Evolutionary conservation across 2,329 filamentous ascomycete genomes (phyloP).

Genomic region (Aspergillus brasiliensis): DNA sequence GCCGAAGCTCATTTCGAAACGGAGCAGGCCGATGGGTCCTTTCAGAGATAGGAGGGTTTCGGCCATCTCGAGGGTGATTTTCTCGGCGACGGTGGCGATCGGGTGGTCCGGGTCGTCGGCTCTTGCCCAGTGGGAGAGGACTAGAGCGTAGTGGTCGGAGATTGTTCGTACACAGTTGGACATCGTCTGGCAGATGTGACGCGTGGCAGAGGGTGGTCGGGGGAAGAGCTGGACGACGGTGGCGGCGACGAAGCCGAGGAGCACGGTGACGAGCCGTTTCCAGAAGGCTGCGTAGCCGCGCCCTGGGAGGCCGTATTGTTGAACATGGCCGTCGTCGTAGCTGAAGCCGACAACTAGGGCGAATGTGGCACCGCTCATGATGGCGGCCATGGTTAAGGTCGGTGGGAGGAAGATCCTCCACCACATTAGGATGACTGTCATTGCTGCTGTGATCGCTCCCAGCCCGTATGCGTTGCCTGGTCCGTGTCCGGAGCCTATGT

Average conservation of each 20-base stretch:
- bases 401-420: slow-evolving; percentile 36
- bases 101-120: slow-evolving; percentile 23
- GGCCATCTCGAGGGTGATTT: slow-evolving; percentile 35
- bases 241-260: slow-evolving; percentile 49
- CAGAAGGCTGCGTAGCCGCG: slow-evolving; percentile 54
- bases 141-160: slow-evolving; percentile 53
- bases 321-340: slow-evolving; percentile 48
- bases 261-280: slow-evolving; percentile 47
- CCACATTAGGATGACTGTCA: slow-evolving; percentile 38
- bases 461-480: slow-evolving; percentile 55
- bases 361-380: slow-evolving; percentile 49
- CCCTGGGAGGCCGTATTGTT: slow-evolving; percentile 50
- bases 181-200: slow-evolving; percentile 49
- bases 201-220: slow-evolving; percentile 50
- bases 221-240: slow-evolving; percentile 53
- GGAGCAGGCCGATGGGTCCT: slow-evolving; percentile 36
- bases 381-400: slow-evolving; percentile 35
- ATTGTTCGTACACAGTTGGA: slow-evolving; percentile 48
- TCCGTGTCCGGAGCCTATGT: slow-evolving; percentile 53
- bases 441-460: slow-evolving; percentile 43
- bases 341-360: slow-evolving; percentile 52
- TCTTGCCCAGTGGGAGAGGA: slow-evolving; percentile 50
- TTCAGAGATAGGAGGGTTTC: slow-evolving; percentile 37
- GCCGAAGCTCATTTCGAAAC: slow-evolving; percentile 43
- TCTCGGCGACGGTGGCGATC: slow-evolving; percentile 30